Evolutionary conservation across 1,284 basidiomycete genomes (phyloP).

Genomic region (Papiliotrema nemorosa): DNA sequence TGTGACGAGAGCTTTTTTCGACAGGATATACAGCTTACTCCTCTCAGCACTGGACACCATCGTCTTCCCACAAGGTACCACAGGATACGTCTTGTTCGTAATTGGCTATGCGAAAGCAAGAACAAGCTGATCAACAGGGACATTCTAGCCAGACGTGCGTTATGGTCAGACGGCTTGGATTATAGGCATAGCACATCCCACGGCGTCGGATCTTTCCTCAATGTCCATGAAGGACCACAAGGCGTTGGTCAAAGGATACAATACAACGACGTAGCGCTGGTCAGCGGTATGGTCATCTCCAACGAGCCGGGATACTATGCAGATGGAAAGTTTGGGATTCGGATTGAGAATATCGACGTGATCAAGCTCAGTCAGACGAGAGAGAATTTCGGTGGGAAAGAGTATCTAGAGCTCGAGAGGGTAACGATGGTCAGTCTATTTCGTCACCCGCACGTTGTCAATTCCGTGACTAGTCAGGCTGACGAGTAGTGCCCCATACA

Average conservation of each 20-base stretch:
- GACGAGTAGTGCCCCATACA: conserved; percentile 73
- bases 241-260: conserved; percentile 75
- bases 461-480: too few species aligned
- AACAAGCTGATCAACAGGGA: conserved; percentile 70
- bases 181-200: conserved; percentile 87
- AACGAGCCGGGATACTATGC: conserved; percentile 94
- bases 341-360: conserved; percentile 85
- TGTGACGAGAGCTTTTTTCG: too few species aligned
- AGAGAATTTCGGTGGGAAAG: conserved; percentile 80
- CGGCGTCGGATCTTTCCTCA: conserved; percentile 86
- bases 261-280: conserved; percentile 61
- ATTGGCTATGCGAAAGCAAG: not conserved
- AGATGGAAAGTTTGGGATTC: conserved; percentile 87
- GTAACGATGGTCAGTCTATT: conserved; percentile 66
- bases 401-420: conserved; percentile 76
- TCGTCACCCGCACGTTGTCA: not conserved
- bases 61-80: conserved; percentile 79
- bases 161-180: conserved; percentile 87
- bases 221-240: conserved; percentile 91
- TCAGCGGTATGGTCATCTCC: conserved; percentile 81
- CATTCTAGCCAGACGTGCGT: conserved; percentile 71
- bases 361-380: conserved; percentile 68
- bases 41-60: conserved; percentile 68
- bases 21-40: too few species aligned
- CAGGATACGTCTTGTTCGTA: conserved; percentile 36